Conservation (phyloP, 2,329 filamentous ascomycete genomes). For the Apiospora sp. region DNA sequence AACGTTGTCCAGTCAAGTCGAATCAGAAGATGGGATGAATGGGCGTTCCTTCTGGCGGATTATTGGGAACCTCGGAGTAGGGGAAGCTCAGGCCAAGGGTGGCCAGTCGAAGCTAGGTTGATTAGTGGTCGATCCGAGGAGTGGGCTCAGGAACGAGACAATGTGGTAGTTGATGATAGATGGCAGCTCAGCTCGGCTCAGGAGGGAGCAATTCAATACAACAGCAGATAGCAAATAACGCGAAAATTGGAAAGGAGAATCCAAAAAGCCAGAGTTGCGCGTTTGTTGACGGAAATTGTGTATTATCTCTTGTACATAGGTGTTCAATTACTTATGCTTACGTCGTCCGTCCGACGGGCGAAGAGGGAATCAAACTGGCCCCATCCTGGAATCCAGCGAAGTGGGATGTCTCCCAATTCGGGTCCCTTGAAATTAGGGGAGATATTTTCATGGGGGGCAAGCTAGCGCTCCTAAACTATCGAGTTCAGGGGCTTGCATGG, state of each 20-base stretch:
- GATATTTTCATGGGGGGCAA: conserved; percentile 14
- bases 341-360: conserved; percentile 12
- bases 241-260: conserved; percentile 11
- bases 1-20: conserved; percentile 12
- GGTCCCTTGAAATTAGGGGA: conserved; percentile 20
- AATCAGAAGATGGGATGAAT: conserved; percentile 21
- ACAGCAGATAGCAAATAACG: neutral
- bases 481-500: conserved; percentile 21
- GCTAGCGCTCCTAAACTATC: conserved; percentile 17
- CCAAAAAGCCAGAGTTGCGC: neutral
- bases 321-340: conserved; percentile 17
- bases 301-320: neutral
- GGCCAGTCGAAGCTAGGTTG: conserved; percentile 1
- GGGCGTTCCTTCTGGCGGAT: conserved; percentile 2
- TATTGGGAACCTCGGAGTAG: conserved; percentile 10
- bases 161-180: conserved; percentile 10
- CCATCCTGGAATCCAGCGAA: conserved; percentile 9
- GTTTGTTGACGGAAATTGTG: neutral
- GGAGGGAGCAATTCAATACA: neutral
- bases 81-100: conserved; percentile 12
- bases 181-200: neutral
- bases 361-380: conserved; percentile 17
- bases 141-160: conserved; percentile 6
- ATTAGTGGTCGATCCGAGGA: conserved; percentile 18
- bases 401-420: conserved; percentile 20